These are phyloP conservation scores for Thoreauomyces humboldtii DNA, from an alignment of 192 early-diverging fungal genomes.

Conservation along the genomic window DNA sequence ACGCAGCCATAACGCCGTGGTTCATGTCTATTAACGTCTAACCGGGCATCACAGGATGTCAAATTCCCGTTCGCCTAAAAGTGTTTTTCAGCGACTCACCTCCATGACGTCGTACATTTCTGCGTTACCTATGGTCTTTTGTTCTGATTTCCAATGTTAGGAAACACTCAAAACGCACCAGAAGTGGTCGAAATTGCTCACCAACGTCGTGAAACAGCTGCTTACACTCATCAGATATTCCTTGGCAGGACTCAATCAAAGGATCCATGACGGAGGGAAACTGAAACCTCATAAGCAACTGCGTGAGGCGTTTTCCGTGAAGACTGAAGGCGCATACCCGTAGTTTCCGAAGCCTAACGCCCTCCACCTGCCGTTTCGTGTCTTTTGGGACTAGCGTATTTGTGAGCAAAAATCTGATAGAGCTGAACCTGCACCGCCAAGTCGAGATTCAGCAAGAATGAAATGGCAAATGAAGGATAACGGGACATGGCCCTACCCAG, in stretches of 20 bases:
- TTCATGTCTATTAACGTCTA: constrained; percentile 81
- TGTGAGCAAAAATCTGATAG: constrained; percentile 78
- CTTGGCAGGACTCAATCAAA: constrained; percentile 29
- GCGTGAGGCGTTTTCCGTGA: not conserved
- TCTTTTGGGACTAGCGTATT: constrained; percentile 88
- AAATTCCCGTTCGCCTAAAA: not conserved
- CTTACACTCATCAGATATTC: constrained; percentile 8
- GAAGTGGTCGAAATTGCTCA: not conserved
- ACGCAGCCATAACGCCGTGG: constrained; percentile 72
- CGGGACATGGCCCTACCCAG: constrained; percentile 47
- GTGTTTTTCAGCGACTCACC: not conserved
- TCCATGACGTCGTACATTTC: not conserved
- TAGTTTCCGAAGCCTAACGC: constrained; percentile 48
- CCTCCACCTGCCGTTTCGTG: constrained; percentile 82
- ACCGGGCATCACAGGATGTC: not conserved
- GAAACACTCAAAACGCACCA: no score
- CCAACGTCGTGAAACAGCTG: constrained; percentile 4
- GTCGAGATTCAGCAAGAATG: not conserved
- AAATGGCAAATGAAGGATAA: constrained; percentile 14
- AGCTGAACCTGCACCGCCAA: constrained; percentile 48
- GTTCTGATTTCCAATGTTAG: no score
- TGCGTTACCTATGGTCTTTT: not conserved
- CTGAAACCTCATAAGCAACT: constrained; percentile 5
- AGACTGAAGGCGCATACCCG: constrained; percentile 4
- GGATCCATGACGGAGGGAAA: constrained; percentile 26